Conservation (phyloP, 2,329 filamentous ascomycete genomes). For the Metarhizium rileyi region DNA sequence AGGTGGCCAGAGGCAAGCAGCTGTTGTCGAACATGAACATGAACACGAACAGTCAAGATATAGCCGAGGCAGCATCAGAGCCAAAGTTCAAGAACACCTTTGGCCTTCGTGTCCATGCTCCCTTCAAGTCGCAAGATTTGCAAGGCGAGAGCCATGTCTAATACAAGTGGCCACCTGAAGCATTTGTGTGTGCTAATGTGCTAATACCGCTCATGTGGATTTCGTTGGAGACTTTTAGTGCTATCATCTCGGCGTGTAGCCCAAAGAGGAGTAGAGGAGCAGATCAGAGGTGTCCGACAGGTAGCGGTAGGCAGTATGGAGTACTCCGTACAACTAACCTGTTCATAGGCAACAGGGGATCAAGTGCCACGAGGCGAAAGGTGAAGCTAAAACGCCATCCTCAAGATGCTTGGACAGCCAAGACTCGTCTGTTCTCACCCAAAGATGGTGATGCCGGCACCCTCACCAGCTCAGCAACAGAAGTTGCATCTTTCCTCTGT, state of each 20-base stretch:
- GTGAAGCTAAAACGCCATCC: not conserved
- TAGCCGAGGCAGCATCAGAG: too few relatives aligned
- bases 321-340: too few relatives aligned
- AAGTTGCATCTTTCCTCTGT: not conserved
- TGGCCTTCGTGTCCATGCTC: too few relatives aligned
- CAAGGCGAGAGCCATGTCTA: too few relatives aligned
- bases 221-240: not conserved
- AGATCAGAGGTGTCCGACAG: too few relatives aligned
- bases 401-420: not conserved
- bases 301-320: too few relatives aligned
- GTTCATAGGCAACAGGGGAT: not conserved
- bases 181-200: too few relatives aligned
- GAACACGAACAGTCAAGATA: too few relatives aligned
- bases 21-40: not conserved
- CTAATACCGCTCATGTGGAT: not conserved
- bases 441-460: not conserved
- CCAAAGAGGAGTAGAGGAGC: constrained; percentile 1
- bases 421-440: not conserved
- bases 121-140: too few relatives aligned
- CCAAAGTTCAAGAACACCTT: too few relatives aligned
- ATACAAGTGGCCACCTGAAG: too few relatives aligned
- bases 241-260: not conserved
- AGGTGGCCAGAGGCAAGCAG: not conserved
- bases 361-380: not conserved
- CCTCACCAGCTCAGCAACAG: not conserved